Evolutionary conservation across 2,329 filamentous ascomycete species (phyloP).

Genomic region (Cadophora sp.): DNA sequence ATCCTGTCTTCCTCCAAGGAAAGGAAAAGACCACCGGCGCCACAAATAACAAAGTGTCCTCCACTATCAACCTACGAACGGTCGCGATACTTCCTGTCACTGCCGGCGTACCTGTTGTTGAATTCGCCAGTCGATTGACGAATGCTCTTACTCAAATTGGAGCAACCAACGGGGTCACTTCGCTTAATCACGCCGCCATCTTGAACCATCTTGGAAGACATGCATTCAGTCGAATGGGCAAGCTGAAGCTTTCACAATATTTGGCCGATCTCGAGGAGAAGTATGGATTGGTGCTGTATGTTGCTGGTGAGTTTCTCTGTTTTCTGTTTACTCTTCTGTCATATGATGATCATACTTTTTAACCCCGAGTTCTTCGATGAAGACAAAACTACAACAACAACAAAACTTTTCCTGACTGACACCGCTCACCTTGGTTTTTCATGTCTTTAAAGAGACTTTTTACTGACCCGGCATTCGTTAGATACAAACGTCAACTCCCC

Average conservation of each 20-base stretch:
- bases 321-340: constrained; percentile 47
- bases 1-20: constrained; percentile 71
- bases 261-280: constrained; percentile 97
- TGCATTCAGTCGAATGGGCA: constrained; percentile 97
- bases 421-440: background rate
- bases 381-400: constrained; percentile 47
- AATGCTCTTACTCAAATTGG: constrained; percentile 90
- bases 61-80: constrained; percentile 89
- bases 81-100: constrained; percentile 92
- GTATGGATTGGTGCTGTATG: constrained; percentile 92
- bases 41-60: constrained; percentile 73
- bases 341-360: constrained; percentile 41
- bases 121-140: constrained; percentile 90
- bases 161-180: constrained; percentile 86
- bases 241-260: constrained; percentile 93
- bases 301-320: constrained; percentile 69
- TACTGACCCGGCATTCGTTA: constrained; percentile 41
- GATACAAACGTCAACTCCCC: constrained; percentile 97
- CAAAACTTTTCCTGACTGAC: constrained; percentile 70
- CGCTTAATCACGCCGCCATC: constrained; percentile 91
- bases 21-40: constrained; percentile 67
- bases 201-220: constrained; percentile 94
- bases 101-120: constrained; percentile 88
- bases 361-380: constrained; percentile 38
- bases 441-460: constrained; percentile 29